These are phyloP conservation scores for Fusarium anthophilum DNA, from an alignment of 2,329 filamentous ascomycete genomes.

Conservation along the genomic window DNA sequence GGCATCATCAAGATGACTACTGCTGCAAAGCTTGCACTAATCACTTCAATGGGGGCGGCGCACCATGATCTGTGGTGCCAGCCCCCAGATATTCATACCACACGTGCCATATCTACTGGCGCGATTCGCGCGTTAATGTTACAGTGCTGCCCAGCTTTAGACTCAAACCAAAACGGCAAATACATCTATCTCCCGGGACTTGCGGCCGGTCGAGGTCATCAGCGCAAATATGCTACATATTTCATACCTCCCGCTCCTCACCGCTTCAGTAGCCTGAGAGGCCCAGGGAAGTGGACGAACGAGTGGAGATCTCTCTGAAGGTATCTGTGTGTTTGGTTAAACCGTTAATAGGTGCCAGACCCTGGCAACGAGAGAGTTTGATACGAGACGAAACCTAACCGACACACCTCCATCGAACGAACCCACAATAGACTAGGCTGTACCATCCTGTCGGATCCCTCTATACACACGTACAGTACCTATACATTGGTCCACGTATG, in stretches of 20 bases:
- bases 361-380: constrained; percentile 7
- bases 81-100: constrained; percentile 3
- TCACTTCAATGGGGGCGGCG: not conserved
- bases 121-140: not conserved
- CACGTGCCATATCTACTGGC: not conserved
- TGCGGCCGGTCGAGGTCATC: not conserved
- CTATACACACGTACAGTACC: constrained; percentile 2
- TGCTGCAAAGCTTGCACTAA: constrained; percentile 17
- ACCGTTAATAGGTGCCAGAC: not conserved
- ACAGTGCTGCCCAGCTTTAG: not conserved
- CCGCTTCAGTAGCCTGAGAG: constrained; percentile 2
- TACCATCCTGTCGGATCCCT: constrained; percentile 41
- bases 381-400: constrained; percentile 28
- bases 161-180: not conserved
- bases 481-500: constrained; percentile 4
- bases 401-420: constrained; percentile 17
- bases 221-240: not conserved
- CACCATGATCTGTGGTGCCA: constrained; percentile 1
- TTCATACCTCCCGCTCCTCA: not conserved
- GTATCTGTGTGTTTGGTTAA: constrained; percentile 5
- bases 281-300: constrained; percentile 10
- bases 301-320: constrained; percentile 2
- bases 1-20: not conserved
- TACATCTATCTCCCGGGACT: not conserved
- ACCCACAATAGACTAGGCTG: constrained; percentile 34